Percentiles rank a stretch among this genome's conserved stretches.
Conservation (phyloP, 2,329 filamentous ascomycete genomes). For the Verticillium klebahnii region DNA sequence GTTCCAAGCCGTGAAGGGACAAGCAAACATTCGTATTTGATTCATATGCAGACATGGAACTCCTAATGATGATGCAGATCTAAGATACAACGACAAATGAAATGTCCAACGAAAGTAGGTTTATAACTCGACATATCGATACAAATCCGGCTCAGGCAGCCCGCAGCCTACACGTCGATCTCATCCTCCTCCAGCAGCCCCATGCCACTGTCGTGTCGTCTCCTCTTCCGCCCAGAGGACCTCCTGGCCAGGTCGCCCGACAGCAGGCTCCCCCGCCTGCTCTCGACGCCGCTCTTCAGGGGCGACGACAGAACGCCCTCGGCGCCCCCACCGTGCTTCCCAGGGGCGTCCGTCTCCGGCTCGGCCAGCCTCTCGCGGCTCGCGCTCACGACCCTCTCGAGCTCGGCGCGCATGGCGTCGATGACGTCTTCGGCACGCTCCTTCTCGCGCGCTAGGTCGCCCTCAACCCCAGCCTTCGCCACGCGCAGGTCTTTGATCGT, state of each 20-base stretch:
- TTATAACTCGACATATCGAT: background rate
- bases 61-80: background rate
- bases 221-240: constrained; percentile 32
- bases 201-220: constrained; percentile 50
- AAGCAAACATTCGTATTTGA: too few species aligned
- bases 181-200: constrained; percentile 52
- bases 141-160: background rate
- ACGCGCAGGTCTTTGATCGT: constrained; percentile 39
- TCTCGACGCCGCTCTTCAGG: constrained; percentile 9
- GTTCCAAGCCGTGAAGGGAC: too few species aligned
- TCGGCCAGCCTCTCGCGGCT: constrained; percentile 38
- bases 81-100: background rate
- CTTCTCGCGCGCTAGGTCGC: constrained; percentile 31
- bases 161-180: constrained; percentile 21
- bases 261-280: constrained; percentile 16
- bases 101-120: background rate
- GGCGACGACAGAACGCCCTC: constrained; percentile 12
- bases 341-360: constrained; percentile 15
- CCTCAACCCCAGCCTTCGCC: constrained; percentile 37
- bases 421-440: constrained; percentile 37
- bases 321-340: constrained; percentile 1
- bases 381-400: constrained; percentile 42
- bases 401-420: constrained; percentile 45
- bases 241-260: constrained; percentile 23
- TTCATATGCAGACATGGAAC: background rate